Evolutionary conservation across 768 basidiomycete species (phyloP), one percentile per base, ranked within the genome.

Genomic region (Harrya chromipes): DNA sequence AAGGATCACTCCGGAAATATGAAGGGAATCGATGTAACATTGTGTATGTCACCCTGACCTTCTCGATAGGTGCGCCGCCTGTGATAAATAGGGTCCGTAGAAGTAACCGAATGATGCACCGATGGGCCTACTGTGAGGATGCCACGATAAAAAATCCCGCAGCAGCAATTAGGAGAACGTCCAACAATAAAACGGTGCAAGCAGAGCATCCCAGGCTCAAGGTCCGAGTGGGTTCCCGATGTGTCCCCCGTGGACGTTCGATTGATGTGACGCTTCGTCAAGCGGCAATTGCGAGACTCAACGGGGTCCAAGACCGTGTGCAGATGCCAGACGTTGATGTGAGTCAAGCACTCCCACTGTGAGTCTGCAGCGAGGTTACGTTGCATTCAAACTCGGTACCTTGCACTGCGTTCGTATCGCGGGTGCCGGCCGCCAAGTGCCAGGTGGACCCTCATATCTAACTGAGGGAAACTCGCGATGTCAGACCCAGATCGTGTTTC

Each of bases 41-140:
- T 61, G 52, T 53, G 55, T 41, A 47, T 52, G 61, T 54, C 50
- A 54, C 17, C 43, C n/a, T 46, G 6, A 12, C 42, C 45, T 47
- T 61, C 49, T 50, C 41, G 55, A 55, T 47, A 42, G 21, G 36
- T 40, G 36, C 38, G 29, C 41, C 27, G 41, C 35, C 39, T 38
- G 47, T 60, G 50, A 52, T 46, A 29, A 40, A 51, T 51, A 44
- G 19, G 21, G 47, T 47, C 39, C 46, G 45, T n/a, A n/a, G 49
- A 46, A 47, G 46, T 26, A 49, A 56, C 47, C 31, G 49, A 50
- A 49, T 52, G 52, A 57, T 60, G 47, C 38, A 37, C 34, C 46
- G 48, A 47, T 53, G 49, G 36, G 50, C 34, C 14, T 60, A 60
- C 42, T 60, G 57, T 63, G 48, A 36, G 27, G 52, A 43, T 39